A percentile compares a stretch with the other conserved stretches of the same genome.
Evolutionary conservation across 164 flowering plant genomes (phyloP).

Genomic region (Umbellularia californica): DNA sequence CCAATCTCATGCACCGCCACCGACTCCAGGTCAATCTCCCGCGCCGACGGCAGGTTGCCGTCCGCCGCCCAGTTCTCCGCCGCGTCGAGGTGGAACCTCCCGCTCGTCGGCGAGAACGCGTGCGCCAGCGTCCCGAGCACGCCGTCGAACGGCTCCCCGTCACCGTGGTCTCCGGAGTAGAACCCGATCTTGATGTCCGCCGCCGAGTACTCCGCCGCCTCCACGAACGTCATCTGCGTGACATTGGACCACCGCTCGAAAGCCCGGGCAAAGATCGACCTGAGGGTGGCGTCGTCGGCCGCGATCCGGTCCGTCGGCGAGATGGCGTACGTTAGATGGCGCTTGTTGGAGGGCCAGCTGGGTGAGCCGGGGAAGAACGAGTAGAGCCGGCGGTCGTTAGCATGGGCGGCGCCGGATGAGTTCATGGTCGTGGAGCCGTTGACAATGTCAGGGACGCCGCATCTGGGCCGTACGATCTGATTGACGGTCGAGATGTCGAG

Average conservation of each 20-base stretch:
- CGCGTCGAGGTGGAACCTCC: conserved; percentile 61
- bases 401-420: not conserved
- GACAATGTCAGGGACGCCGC: conserved; percentile 54
- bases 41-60: not conserved
- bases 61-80: conserved; percentile 61
- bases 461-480: conserved; percentile 49
- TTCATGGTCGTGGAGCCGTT: conserved; percentile 24
- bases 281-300: conserved; percentile 18
- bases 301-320: conserved; percentile 20
- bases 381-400: conserved; percentile 32
- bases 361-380: conserved; percentile 52
- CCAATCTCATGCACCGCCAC: conserved; percentile 59
- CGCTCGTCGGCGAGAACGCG: conserved; percentile 64
- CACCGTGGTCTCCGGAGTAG: conserved; percentile 61
- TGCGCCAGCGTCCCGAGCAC: conserved; percentile 62
- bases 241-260: conserved; percentile 63
- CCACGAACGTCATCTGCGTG: conserved; percentile 48
- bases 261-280: conserved; percentile 35
- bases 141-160: conserved; percentile 76
- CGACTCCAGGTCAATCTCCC: conserved; percentile 23
- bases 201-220: conserved; percentile 16
- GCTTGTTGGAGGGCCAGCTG: conserved; percentile 32
- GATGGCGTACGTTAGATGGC: conserved; percentile 54
- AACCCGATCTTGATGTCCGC: conserved; percentile 65
- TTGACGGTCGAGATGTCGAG: conserved; percentile 49